phyloP scores from a whole-genome alignment of 768 basidiomycete genomes.

The Mycena polygramma region DNA sequence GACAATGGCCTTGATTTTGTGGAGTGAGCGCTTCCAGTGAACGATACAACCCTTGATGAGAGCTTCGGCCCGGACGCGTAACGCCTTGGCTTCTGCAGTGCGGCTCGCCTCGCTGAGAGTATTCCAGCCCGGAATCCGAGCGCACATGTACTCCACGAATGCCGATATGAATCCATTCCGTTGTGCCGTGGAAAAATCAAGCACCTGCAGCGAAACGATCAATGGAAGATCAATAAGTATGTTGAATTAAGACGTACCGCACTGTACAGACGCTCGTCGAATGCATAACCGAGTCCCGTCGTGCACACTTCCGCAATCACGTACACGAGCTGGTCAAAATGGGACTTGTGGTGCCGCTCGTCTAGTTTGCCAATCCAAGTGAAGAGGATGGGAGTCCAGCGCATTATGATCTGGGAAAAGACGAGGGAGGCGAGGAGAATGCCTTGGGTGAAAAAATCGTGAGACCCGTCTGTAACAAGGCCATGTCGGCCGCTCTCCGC shows the following conservation, averaged over 20 bases:
- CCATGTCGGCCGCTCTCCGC: conserved; percentile 24
- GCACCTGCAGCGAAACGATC: not conserved
- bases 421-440: conserved; percentile 16
- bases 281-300: conserved; percentile 12
- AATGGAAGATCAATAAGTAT: not conserved
- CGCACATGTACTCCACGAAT: conserved; percentile 16
- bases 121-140: conserved; percentile 28
- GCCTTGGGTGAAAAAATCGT: conserved; percentile 26
- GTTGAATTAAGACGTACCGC: not conserved
- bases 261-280: conserved; percentile 13
- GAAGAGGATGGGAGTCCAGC: conserved; percentile 22
- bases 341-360: conserved; percentile 20
- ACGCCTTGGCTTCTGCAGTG: not conserved
- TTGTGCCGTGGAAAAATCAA: conserved; percentile 29
- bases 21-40: conserved; percentile 15
- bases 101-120: not conserved
- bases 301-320: conserved; percentile 14
- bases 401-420: conserved; percentile 16
- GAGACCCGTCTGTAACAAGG: conserved; percentile 20
- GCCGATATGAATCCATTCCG: conserved; percentile 18
- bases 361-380: conserved; percentile 27
- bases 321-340: conserved; percentile 24
- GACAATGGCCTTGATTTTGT: conserved; percentile 21
- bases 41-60: conserved; percentile 18
- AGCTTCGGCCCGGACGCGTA: not conserved